Evolutionary conservation across 129 eudicot species (phyloP).

Genomic region (Flaveria sonorensis): DNA sequence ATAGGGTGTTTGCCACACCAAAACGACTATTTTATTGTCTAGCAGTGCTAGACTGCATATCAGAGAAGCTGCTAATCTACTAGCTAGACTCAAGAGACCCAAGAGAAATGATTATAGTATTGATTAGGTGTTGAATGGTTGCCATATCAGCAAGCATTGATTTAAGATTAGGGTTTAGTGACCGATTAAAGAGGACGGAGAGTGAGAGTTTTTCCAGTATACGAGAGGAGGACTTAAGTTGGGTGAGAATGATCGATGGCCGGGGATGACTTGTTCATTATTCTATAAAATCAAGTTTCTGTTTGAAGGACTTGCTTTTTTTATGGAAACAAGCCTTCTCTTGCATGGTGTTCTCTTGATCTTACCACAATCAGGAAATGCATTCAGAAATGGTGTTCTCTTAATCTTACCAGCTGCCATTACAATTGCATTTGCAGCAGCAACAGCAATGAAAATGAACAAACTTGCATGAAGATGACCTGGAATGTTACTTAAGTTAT

Average conservation of each 20-base stretch:
- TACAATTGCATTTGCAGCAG: no score
- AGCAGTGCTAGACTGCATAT: conserved; percentile 78
- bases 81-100: conserved; percentile 45
- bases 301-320: conserved; percentile 66
- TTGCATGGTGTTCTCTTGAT: conserved; percentile 54
- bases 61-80: conserved; percentile 66
- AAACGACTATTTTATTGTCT: conserved; percentile 77
- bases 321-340: conserved; percentile 54
- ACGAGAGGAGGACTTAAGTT: conserved; percentile 32
- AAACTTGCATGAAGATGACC: background rate
- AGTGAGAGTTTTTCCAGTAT: conserved; percentile 49
- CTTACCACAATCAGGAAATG: no score
- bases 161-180: conserved; percentile 69
- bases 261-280: conserved; percentile 36
- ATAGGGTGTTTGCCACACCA: conserved; percentile 71
- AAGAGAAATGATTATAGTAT: conserved; percentile 42
- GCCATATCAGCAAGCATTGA: conserved; percentile 49
- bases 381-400: conserved; percentile 57
- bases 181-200: conserved; percentile 68
- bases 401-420: conserved; percentile 51
- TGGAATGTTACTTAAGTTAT: no score
- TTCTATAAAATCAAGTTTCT: conserved; percentile 60
- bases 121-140: conserved; percentile 55
- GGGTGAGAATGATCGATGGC: conserved; percentile 40
- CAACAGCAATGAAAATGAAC: no score